These are phyloP conservation scores for Heliosperma pusillum DNA, from an alignment of 148 eudicot species.

Conservation along the genomic window DNA sequence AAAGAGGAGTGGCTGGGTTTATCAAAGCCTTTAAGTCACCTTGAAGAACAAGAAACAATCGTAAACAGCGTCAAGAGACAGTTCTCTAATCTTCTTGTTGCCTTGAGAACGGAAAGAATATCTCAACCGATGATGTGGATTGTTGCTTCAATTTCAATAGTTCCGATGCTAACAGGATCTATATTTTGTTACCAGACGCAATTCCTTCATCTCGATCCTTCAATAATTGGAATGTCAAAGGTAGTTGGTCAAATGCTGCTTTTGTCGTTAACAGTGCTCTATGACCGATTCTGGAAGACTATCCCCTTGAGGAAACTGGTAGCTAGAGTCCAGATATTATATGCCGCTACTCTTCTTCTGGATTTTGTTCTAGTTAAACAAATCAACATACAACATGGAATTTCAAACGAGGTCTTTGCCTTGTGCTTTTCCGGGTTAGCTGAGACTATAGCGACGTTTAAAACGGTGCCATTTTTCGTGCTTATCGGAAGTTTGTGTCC, in stretches of 20 bases:
- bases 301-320: constrained; percentile 61
- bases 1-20: constrained; percentile 67
- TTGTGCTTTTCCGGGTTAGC: constrained; percentile 83
- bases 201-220: constrained; percentile 63
- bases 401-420: constrained; percentile 59
- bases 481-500: constrained; percentile 88
- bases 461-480: constrained; percentile 72
- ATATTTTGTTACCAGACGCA: constrained; percentile 88
- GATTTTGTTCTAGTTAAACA: constrained; percentile 70
- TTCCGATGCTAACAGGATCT: constrained; percentile 82
- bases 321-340: constrained; percentile 43
- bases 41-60: constrained; percentile 24
- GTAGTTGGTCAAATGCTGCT: constrained; percentile 75
- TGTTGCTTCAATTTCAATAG: constrained; percentile 57
- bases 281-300: constrained; percentile 52
- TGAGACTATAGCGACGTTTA: constrained; percentile 68
- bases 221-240: constrained; percentile 68
- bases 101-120: constrained; percentile 46
- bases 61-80: constrained; percentile 44
- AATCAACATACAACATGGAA: constrained; percentile 50
- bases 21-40: constrained; percentile 27
- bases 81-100: constrained; percentile 52
- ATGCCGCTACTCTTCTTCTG: constrained; percentile 71
- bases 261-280: constrained; percentile 48
- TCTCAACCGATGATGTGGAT: constrained; percentile 63